These are phyloP conservation scores for Ballota nigra DNA, from an alignment of 257 asterid species.

Conservation along the genomic window DNA sequence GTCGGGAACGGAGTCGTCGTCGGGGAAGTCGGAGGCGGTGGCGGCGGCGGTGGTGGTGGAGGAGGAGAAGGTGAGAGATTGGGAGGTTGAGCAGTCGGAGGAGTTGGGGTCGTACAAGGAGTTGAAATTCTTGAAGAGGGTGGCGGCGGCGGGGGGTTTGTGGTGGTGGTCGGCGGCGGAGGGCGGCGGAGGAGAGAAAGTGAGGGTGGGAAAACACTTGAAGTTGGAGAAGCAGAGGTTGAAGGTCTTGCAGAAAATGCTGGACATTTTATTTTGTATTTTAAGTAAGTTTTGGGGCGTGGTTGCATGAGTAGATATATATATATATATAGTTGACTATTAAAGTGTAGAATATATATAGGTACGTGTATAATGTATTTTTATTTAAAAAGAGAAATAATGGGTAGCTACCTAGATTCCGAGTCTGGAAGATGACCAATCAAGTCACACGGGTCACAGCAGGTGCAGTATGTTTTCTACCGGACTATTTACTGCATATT, in stretches of 20 bases:
- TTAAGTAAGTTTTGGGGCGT: background rate
- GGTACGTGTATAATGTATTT: background rate
- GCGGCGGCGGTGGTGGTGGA: slow-evolving; percentile 26
- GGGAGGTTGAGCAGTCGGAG: slow-evolving; percentile 41
- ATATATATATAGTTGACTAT: slow-evolving; percentile 17
- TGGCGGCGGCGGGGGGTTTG: background rate
- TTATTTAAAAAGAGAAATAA: background rate
- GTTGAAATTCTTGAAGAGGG: slow-evolving; percentile 46
- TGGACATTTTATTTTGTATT: slow-evolving; percentile 42
- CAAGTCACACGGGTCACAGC: background rate
- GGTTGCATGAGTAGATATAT: slow-evolving; percentile 15
- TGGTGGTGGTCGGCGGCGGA: slow-evolving; percentile 25
- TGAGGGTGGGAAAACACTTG: slow-evolving; percentile 59
- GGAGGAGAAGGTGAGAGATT: slow-evolving; percentile 42
- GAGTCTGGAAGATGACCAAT: background rate
- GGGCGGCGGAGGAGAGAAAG: slow-evolving; percentile 35
- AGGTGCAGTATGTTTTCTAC: background rate
- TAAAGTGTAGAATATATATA: no score
- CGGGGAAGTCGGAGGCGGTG: slow-evolving; percentile 38
- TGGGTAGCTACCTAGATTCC: background rate
- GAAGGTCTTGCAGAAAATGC: slow-evolving; percentile 51
- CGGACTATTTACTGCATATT: background rate
- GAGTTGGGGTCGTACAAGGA: slow-evolving; percentile 43
- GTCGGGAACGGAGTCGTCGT: slow-evolving; percentile 44
- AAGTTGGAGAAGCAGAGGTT: slow-evolving; percentile 63